phyloP scores from a whole-genome alignment of 345 rosid genomes.

The Citrus maxima region DNA sequence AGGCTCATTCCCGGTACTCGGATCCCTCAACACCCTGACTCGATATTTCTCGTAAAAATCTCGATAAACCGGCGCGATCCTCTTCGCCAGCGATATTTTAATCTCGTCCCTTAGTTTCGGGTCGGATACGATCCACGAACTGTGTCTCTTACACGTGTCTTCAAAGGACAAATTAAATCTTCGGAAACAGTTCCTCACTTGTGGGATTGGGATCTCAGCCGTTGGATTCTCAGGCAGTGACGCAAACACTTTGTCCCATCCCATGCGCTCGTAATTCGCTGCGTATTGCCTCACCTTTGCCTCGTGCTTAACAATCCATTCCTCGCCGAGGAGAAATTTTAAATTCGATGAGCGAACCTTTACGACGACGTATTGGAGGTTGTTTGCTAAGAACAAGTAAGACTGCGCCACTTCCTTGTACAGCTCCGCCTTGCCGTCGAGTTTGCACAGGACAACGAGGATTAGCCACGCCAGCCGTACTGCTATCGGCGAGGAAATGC shows the following conservation, averaged over 20 bases:
- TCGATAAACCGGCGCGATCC: constrained; percentile 41
- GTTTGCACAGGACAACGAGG: constrained; percentile 66
- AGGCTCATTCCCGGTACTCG: constrained; percentile 7
- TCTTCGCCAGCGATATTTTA: constrained; percentile 48
- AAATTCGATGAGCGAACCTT: constrained; percentile 62
- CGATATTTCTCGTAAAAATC: constrained; percentile 45
- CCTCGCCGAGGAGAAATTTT: constrained; percentile 48
- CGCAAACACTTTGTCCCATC: constrained; percentile 57
- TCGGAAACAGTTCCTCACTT: constrained; percentile 34
- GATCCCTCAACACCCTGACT: constrained; percentile 14
- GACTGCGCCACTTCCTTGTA: constrained; percentile 65
- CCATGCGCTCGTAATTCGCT: constrained; percentile 55
- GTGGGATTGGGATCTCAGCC: constrained; percentile 25
- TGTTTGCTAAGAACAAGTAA: constrained; percentile 73
- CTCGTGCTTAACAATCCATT: constrained; percentile 61
- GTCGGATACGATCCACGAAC: constrained; percentile 58
- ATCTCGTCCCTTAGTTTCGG: constrained; percentile 49
- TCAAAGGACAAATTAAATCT: constrained; percentile 61
- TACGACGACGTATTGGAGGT: constrained; percentile 64
- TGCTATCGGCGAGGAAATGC: constrained; percentile 35
- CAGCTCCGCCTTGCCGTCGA: constrained; percentile 57
- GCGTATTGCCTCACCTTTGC: constrained; percentile 52
- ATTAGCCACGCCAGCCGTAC: constrained; percentile 60
- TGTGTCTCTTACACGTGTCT: constrained; percentile 51
- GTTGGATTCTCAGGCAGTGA: constrained; percentile 37